Evolutionary conservation across 208 protist genomes (phyloP).

Genomic region (Wallacemonas sp.): DNA sequence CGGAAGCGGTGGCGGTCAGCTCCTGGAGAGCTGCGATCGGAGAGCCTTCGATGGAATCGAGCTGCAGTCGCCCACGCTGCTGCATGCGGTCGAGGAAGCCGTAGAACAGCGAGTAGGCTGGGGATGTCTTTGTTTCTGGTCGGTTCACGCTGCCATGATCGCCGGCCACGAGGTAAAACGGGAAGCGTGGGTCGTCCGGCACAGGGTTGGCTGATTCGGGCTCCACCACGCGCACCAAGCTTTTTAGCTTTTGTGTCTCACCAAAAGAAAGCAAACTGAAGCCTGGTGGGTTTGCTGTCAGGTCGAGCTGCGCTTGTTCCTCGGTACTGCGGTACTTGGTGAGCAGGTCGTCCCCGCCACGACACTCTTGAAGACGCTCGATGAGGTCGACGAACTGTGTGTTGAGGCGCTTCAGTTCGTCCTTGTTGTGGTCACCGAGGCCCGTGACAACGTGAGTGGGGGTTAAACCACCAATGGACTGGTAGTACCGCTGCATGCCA

Average conservation of each 20-base stretch:
- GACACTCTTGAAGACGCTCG: constrained; percentile 24
- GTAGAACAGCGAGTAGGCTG: constrained; percentile 60
- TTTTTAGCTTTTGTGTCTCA: constrained; percentile 53
- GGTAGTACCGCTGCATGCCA: constrained; percentile 54
- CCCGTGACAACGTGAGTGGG: constrained; percentile 59
- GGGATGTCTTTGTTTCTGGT: constrained; percentile 52
- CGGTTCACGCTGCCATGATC: constrained; percentile 60
- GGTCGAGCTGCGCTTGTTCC: not conserved
- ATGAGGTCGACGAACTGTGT: constrained; percentile 58
- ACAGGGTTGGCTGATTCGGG: constrained; percentile 63
- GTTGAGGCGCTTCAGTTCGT: constrained; percentile 43
- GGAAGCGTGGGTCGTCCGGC: constrained; percentile 52
- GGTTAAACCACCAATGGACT: constrained; percentile 47
- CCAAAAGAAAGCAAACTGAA: constrained; percentile 51
- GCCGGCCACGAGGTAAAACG: constrained; percentile 55
- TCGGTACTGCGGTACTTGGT: constrained; percentile 1
- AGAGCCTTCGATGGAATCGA: not conserved
- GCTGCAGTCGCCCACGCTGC: constrained; percentile 32
- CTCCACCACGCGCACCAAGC: constrained; percentile 56
- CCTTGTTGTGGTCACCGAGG: constrained; percentile 61
- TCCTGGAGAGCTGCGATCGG: not conserved
- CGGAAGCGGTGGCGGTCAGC: not conserved
- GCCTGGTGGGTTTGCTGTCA: constrained; percentile 6
- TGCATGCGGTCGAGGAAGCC: constrained; percentile 59
- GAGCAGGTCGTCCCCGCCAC: constrained; percentile 22